Evolutionary conservation across 164 flowering plant species (phyloP), one percentile per base, ranked within the genome.

Genomic region (Piper longum): DNA sequence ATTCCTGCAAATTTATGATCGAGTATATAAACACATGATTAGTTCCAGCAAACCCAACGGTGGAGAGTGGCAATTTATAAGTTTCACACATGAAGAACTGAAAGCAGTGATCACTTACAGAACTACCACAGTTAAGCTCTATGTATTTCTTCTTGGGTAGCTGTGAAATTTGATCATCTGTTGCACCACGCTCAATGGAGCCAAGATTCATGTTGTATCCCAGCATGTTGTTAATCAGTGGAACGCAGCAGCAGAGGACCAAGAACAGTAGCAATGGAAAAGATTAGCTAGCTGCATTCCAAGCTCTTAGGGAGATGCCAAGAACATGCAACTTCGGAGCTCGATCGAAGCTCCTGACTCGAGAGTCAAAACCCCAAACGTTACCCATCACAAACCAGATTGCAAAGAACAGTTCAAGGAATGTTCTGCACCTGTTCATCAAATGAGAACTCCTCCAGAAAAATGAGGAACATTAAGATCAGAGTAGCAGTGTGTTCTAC

Each of bases 311-410:
- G 51, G 81, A 71, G 59, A 85, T 79, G 77, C 97, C 88, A 62
- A 93, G 88, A 26, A 79, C 64, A 55, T 89, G 90, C 40, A 93
- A 83, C 59, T 81, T 86, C 0, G 98, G 96, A 45, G 96, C 89
- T 56, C 69, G 79, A 14, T 65, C 66, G 72, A 81, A 85, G 4
- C 88, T 80, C 5, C 84, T 83, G 52, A 81, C 75, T 16, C 97
- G 86, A 44, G 89, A 72, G 71, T 89, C 97, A 51, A 89, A 88
- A 17, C 88, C 86, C 98, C 98, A 93, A n/a, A 93, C 91, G 55
- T 93, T 93, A 0, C 97, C 98, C 91, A 89, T 88, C 69, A 93
- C 98, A 56, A 93, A 93, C 98, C 98, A 93, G 66, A 93, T 88
- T 14, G 98, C 98, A 63, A 88, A 89, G 83, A 88, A 86, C 36